These are phyloP conservation scores for Micractinium conductrix DNA, from an alignment of 139 green algal species.

Conservation along the genomic window DNA sequence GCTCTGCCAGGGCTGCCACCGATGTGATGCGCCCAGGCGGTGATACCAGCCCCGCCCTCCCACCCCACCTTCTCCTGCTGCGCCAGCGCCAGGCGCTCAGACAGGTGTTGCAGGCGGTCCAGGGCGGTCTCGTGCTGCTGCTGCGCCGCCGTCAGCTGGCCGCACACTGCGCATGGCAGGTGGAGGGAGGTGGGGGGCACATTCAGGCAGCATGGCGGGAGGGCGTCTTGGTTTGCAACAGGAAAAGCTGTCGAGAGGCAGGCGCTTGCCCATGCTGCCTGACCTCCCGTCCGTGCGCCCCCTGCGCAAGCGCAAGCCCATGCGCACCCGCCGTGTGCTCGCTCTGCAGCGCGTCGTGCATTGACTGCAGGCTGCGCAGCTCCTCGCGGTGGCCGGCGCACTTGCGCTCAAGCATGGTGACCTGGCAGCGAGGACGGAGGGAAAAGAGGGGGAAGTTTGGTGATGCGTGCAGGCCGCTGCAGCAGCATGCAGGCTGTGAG, in stretches of 20 bases:
- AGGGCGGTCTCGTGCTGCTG: conserved; percentile 6
- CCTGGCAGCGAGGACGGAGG: neutral
- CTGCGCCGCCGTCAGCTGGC: conserved; percentile 36
- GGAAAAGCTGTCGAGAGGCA: no score
- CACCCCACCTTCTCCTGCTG: conserved; percentile 36
- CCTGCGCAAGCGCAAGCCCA: neutral
- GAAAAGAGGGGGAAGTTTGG: neutral
- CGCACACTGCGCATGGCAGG: conserved; percentile 18
- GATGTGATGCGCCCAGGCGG: no score
- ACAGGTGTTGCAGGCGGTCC: conserved; percentile 21
- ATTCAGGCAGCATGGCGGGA: no score
- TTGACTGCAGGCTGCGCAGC: conserved; percentile 8
- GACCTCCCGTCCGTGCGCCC: neutral
- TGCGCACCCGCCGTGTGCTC: conserved; percentile 33
- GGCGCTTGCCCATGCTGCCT: no score
- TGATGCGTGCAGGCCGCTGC: no score
- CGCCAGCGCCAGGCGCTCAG: conserved; percentile 21
- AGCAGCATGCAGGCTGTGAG: no score
- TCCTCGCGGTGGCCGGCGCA: conserved; percentile 4
- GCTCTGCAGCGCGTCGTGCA: conserved; percentile 33
- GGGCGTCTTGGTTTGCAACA: no score
- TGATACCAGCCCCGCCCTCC: no score
- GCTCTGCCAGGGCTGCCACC: no score
- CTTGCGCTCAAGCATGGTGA: conserved; percentile 19
- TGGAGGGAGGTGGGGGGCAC: no score